Conservation (phyloP, 2,329 filamentous ascomycete genomes). For the Coniella vitis region DNA sequence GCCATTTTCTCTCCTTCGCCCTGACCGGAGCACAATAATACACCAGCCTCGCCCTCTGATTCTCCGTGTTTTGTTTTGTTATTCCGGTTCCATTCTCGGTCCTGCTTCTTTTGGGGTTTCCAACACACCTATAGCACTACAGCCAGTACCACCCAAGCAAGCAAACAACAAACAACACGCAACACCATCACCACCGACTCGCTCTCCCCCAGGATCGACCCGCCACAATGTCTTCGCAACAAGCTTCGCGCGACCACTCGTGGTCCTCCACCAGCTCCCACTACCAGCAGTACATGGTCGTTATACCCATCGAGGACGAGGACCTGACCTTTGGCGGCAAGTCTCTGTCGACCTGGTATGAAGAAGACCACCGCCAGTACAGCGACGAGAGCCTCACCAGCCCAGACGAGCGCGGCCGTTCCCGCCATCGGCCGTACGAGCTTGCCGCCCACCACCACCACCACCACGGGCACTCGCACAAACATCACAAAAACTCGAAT, state of each 20-base stretch:
- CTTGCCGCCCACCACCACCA: constrained; percentile 1
- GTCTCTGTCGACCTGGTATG: constrained; percentile 52
- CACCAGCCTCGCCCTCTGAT: no score
- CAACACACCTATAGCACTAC: no score
- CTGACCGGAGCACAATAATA: no score
- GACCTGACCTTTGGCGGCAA: constrained; percentile 56
- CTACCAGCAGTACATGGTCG: constrained; percentile 30
- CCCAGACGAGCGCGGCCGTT: constrained; percentile 33
- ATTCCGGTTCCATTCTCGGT: no score
- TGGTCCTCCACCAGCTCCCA: constrained; percentile 9
- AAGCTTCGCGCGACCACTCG: constrained; percentile 10
- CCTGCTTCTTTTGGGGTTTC: no score
- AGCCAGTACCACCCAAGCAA: not conserved
- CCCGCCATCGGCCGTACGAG: constrained; percentile 28
- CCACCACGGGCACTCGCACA: constrained; percentile 19
- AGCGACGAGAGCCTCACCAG: constrained; percentile 30
- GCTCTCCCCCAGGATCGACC: not conserved
- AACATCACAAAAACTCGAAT: constrained; percentile 17
- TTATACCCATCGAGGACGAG: constrained; percentile 53
- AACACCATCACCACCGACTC: not conserved
- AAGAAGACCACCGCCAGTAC: constrained; percentile 46
- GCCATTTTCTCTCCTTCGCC: no score
- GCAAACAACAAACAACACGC: not conserved
- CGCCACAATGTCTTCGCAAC: constrained; percentile 13
- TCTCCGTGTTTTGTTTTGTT: no score